Evolutionary conservation across 768 basidiomycete genomes (phyloP).

Genomic region (Suillus paluster): DNA sequence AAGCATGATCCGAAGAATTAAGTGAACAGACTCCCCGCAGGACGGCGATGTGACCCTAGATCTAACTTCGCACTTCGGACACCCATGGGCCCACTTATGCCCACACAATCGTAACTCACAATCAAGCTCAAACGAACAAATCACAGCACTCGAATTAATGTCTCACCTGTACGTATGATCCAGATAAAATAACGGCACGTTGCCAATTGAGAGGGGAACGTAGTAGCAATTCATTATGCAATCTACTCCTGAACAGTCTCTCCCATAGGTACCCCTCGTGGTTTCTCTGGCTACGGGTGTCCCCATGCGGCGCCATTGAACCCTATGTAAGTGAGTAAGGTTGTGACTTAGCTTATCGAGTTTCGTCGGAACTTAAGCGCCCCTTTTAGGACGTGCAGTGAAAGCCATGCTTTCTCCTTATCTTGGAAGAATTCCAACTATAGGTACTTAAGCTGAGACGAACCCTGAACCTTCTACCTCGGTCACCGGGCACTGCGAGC

Average conservation of each 20-base stretch:
- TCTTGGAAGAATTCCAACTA: constrained; percentile 2
- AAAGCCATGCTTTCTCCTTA: constrained; percentile 6
- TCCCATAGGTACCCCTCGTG: not conserved
- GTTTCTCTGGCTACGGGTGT: not conserved
- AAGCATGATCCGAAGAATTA: constrained; percentile 2
- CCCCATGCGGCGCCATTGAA: constrained; percentile 6
- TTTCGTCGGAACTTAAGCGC: constrained; percentile 37
- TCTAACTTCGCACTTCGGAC: constrained; percentile 1
- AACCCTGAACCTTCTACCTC: constrained; percentile 8
- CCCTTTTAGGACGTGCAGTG: constrained; percentile 24
- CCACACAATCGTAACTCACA: constrained; percentile 3
- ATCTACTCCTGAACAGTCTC: not conserved
- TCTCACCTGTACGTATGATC: constrained; percentile 2
- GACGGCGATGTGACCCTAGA: constrained; percentile 1
- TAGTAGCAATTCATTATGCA: not conserved
- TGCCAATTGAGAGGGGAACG: not conserved
- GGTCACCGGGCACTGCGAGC: not conserved
- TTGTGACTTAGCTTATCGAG: constrained; percentile 19
- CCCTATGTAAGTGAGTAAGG: constrained; percentile 8
- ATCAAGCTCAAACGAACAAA: constrained; percentile 4
- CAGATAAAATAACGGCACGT: constrained; percentile 4
- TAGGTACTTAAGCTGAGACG: not conserved
- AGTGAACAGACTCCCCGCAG: not conserved
- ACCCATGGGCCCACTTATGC: not conserved
- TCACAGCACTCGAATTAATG: not conserved